phyloP scores from a whole-genome alignment of 2,329 filamentous ascomycete genomes.

The Colletotrichum sp. region DNA sequence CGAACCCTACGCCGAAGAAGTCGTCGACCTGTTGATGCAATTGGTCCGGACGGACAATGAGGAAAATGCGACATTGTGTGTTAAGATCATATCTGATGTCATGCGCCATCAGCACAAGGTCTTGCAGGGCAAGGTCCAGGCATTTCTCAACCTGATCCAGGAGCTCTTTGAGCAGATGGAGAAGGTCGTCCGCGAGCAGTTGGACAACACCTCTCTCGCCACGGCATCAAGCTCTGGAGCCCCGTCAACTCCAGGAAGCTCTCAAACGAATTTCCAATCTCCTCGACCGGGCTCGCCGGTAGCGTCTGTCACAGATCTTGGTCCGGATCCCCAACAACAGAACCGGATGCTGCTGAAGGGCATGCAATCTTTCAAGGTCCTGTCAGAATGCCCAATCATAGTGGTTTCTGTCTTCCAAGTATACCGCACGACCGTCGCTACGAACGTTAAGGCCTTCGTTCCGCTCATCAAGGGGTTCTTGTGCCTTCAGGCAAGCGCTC shows the following conservation, averaged over 20 bases:
- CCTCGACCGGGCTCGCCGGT: slow-evolving; percentile 90
- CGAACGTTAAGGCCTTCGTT: slow-evolving; percentile 91
- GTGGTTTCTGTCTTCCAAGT: slow-evolving; percentile 98
- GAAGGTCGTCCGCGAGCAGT: slow-evolving; percentile 90
- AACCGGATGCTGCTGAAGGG: slow-evolving; percentile 84
- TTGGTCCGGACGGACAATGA: slow-evolving; percentile 94
- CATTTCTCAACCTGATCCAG: slow-evolving; percentile 89
- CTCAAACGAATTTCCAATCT: slow-evolving; percentile 79
- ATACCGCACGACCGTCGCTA: slow-evolving; percentile 77
- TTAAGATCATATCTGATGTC: slow-evolving; percentile 98
- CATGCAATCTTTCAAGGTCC: slow-evolving; percentile 98
- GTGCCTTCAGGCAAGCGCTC: slow-evolving; percentile 86
- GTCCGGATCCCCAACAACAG: slow-evolving; percentile 80
- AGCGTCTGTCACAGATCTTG: slow-evolving; percentile 80
- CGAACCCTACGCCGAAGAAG: slow-evolving; percentile 86
- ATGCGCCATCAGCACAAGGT: slow-evolving; percentile 91
- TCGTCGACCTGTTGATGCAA: slow-evolving; percentile 88
- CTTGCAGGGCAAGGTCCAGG: slow-evolving; percentile 79
- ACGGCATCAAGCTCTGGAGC: slow-evolving; percentile 57
- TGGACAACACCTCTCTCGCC: slow-evolving; percentile 75
- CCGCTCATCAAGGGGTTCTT: slow-evolving; percentile 92
- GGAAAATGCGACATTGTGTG: slow-evolving; percentile 96
- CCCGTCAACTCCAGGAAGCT: slow-evolving; percentile 71
- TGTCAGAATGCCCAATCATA: slow-evolving; percentile 97
- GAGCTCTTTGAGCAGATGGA: slow-evolving; percentile 97